Evolutionary conservation across 2,329 filamentous ascomycete species (phyloP).

Genomic region (Fulvia fulva): DNA sequence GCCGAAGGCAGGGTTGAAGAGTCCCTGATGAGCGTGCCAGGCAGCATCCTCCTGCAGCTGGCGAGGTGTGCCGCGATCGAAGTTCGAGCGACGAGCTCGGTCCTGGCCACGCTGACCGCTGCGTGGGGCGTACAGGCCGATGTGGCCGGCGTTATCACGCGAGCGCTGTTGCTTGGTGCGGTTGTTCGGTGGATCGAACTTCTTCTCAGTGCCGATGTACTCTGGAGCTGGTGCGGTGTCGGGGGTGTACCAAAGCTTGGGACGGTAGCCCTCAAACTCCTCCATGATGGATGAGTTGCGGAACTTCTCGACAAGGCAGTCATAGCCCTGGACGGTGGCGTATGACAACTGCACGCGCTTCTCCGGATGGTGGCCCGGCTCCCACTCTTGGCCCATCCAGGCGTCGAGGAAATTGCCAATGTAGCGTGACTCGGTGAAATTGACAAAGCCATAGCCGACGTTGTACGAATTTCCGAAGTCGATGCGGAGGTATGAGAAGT

Average conservation of each 20-base stretch:
- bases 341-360: constrained; percentile 91
- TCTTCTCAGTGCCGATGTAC: constrained; percentile 65
- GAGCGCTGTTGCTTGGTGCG: constrained; percentile 82
- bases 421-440: constrained; percentile 75
- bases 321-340: constrained; percentile 92
- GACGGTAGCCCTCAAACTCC: constrained; percentile 74
- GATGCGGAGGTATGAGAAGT: constrained; percentile 93
- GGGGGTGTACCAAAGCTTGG: constrained; percentile 66
- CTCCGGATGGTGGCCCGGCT: constrained; percentile 56
- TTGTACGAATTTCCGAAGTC: constrained; percentile 51
- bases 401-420: constrained; percentile 67
- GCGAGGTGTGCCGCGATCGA: constrained; percentile 68
- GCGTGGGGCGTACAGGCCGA: constrained; percentile 81
- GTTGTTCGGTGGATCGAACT: constrained; percentile 77
- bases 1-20: background rate
- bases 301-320: constrained; percentile 90
- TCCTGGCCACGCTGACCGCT: constrained; percentile 66
- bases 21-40: constrained; percentile 6
- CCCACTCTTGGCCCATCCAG: constrained; percentile 49
- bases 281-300: constrained; percentile 96
- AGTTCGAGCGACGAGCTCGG: constrained; percentile 71
- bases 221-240: constrained; percentile 35
- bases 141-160: constrained; percentile 78
- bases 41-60: constrained; percentile 30
- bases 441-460: constrained; percentile 96